Evolutionary conservation across 2,329 filamentous ascomycete genomes (phyloP).

Genomic region (Xylaria arbuscula): DNA sequence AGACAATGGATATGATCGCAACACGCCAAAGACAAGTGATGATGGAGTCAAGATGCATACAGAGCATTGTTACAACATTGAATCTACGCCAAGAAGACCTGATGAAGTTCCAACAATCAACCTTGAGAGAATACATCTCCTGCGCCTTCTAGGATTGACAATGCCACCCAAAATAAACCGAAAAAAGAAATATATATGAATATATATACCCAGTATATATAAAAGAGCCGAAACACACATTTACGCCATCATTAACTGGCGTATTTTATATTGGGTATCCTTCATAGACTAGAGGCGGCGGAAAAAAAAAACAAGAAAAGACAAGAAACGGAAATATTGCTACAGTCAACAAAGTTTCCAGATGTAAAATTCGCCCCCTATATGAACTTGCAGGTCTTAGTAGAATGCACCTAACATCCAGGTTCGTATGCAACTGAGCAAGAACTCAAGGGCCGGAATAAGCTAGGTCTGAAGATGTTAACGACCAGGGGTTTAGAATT

Average conservation of each 20-base stretch:
- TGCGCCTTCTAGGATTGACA: slow-evolving; percentile 11
- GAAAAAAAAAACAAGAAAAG: background rate
- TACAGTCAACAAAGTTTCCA: background rate
- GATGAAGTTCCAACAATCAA: slow-evolving; percentile 9
- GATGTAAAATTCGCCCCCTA: background rate
- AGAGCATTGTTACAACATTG: slow-evolving; percentile 3
- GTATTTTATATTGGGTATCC: slow-evolving; percentile 35
- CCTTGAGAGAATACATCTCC: slow-evolving; percentile 11
- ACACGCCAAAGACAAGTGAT: background rate
- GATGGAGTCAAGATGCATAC: slow-evolving; percentile 5
- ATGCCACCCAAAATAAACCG: background rate
- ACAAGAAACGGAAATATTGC: background rate
- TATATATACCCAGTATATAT: background rate
- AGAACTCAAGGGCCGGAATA: background rate
- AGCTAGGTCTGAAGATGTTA: background rate
- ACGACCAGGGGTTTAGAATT: background rate
- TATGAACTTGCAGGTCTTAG: background rate
- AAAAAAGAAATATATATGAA: background rate
- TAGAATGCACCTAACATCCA: slow-evolving; percentile 2
- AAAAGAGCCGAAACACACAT: slow-evolving; percentile 28
- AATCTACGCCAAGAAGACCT: slow-evolving; percentile 8
- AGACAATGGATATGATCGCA: slow-evolving; percentile 14
- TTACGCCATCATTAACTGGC: slow-evolving; percentile 11
- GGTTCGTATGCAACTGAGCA: background rate
- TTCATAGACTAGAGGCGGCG: slow-evolving; percentile 18